Evolutionary conservation across 208 protist species (phyloP).

Genomic region (Wallacemonas sp.): DNA sequence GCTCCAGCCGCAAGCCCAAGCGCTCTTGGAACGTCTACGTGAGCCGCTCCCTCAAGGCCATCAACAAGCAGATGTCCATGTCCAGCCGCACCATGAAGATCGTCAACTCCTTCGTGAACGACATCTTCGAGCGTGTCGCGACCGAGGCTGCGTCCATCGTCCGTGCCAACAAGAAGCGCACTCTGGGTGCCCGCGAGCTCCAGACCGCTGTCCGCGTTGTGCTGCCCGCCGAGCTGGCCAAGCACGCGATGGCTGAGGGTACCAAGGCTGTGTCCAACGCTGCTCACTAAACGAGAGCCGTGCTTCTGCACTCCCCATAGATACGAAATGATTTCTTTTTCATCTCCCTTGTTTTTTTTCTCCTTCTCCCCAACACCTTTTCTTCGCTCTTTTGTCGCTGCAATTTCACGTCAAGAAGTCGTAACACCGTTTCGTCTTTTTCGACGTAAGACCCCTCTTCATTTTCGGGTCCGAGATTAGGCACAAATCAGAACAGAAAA

Average conservation of each 20-base stretch:
- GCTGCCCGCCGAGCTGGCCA: constrained; percentile 95
- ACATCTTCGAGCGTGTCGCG: constrained; percentile 96
- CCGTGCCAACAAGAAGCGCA: constrained; percentile 92
- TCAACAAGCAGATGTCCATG: constrained; percentile 94
- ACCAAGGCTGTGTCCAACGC: constrained; percentile 97
- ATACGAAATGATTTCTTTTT: constrained; percentile 22
- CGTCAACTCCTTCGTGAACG: constrained; percentile 96
- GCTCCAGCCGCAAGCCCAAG: constrained; percentile 48
- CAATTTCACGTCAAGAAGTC: too few relatives aligned
- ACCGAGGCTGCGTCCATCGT: constrained; percentile 88
- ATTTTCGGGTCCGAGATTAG: too few relatives aligned
- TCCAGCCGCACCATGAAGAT: constrained; percentile 94
- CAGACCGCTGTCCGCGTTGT: constrained; percentile 95
- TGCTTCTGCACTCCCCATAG: constrained; percentile 1
- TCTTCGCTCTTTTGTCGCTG: too few relatives aligned
- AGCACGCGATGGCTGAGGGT: constrained; percentile 98
- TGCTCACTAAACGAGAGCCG: constrained; percentile 22
- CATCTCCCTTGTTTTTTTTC: constrained; percentile 16
- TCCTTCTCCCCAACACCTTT: too few relatives aligned
- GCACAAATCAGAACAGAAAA: too few relatives aligned
- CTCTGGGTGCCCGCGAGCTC: constrained; percentile 92
- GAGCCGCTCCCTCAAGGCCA: constrained; percentile 90
- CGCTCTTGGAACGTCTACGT: constrained; percentile 78
- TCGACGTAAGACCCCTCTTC: background rate
- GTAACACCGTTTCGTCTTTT: background rate